A percentile compares a stretch with the other conserved stretches of the same genome.
Evolutionary conservation across 345 rosid genomes (phyloP).

Genomic region (Salix viminalis): DNA sequence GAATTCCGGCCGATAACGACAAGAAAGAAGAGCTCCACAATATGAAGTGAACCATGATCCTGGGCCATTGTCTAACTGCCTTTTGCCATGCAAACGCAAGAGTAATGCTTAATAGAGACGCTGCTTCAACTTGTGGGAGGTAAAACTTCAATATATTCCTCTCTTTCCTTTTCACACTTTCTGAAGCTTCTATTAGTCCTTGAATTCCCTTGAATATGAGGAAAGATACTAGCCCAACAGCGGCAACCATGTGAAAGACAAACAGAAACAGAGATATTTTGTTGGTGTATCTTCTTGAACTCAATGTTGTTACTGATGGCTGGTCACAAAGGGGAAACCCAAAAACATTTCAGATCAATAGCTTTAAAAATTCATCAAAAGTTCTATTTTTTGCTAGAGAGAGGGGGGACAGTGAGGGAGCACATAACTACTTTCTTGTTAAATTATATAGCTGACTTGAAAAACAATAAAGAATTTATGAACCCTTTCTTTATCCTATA

Average conservation of each 20-base stretch:
- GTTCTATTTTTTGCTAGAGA: not conserved
- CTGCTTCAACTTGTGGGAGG: conserved; percentile 90
- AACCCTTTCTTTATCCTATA: conserved; percentile 11
- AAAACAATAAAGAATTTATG: conserved; percentile 9
- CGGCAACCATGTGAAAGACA: conserved; percentile 58
- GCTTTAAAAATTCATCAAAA: conserved; percentile 8
- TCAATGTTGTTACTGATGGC: conserved; percentile 58
- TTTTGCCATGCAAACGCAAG: conserved; percentile 89
- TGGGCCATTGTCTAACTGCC: conserved; percentile 72
- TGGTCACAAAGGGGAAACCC: conserved; percentile 14
- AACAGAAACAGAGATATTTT: conserved; percentile 62
- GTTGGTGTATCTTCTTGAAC: conserved; percentile 83
- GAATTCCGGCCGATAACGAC: conserved; percentile 82
- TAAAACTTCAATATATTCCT: conserved; percentile 45
- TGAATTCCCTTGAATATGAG: conserved; percentile 84
- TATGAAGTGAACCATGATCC: conserved; percentile 77
- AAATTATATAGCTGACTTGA: not conserved
- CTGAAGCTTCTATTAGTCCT: conserved; percentile 61
- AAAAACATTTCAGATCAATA: not conserved
- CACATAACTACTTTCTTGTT: not conserved
- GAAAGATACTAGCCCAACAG: conserved; percentile 64
- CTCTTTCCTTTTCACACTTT: conserved; percentile 47
- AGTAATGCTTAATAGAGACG: conserved; percentile 69
- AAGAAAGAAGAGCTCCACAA: conserved; percentile 69
- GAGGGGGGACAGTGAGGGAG: not conserved